Evolutionary conservation across 1,139 yeast genomes (phyloP), one percentile per base, ranked within the genome.

Genomic region (Candida tetrigidarum): DNA sequence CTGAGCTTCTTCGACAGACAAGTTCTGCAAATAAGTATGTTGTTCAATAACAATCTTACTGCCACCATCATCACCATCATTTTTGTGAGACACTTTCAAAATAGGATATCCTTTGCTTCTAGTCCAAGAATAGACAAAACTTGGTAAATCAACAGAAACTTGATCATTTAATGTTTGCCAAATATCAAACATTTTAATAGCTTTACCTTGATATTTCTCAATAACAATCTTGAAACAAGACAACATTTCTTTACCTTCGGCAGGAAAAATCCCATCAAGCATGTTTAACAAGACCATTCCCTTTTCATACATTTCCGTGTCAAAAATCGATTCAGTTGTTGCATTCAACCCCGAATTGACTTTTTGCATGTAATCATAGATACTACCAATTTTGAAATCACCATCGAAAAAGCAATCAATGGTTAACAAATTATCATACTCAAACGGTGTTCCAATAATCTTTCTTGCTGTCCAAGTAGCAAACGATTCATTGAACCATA

Each of bases 401-500:
- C 64, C 62, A 15, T 57, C 58, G 25, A 61, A 56, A 37, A 61
- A 52, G 14, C 74, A 63, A 55, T 83, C 85, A 18, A 57, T 53
- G 15, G 65, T 64, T 56, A 83, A 65, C 38, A 75, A 50, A 1
- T 58, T 58, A 43, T 71, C 77, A 37, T 74, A 53, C 9, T 40
- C 27, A 11, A 40, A 22, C 1, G 22, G 18, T 3, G 10, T 14
- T 5, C 27, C 25, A 5, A 42, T 37, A 4, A 49, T 12, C 8
- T 32, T 27, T 23, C 41, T 42, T 6, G 49, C 78, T 73, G 0
- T 86, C 86, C 43, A 80, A 70, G 92, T 84, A 0, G 93, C 92
- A 65, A 86, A 82, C 2, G 88, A 68, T 64, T 86, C 95, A 54
- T 85, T 84, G 49, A 86, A 68, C 92, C 93, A 85, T 35, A 86